Evolutionary conservation across 2,329 filamentous ascomycete genomes (phyloP), one percentile per base, ranked within the genome.

Genomic region (Ophioceras dolichostomum): DNA sequence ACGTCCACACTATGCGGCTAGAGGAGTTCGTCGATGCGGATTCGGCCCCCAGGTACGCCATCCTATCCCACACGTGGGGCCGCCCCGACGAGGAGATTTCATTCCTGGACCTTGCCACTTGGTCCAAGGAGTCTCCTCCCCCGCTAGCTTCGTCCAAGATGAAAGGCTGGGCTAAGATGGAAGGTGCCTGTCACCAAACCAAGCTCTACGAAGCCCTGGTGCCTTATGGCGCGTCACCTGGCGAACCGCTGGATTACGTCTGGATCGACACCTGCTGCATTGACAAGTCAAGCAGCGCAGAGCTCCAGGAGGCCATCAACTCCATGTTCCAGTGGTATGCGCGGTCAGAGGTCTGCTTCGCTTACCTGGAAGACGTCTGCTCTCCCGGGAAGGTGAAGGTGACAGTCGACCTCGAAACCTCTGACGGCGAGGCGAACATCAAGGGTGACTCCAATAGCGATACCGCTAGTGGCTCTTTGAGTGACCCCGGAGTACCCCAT

Each of bases 61-160:
- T 41, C 5, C 37, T 44, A 2, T 44, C 40, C 10, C 43, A 44
- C 29, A 39, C 37, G 1, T 42, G 41, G 39, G 39, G 39, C 10
- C 9, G 44, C 38, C 8, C 7, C 28, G 17, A 16, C n/a, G 16
- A 43, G 9, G 37, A 41, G 34, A 48, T 46, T 7, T 43, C 43
- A 14, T 26, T 32, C 19, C 28, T 13, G 8, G 27, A 39, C 21
- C n/a, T n/a, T n/a, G n/a, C n/a, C n/a, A n/a, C n/a, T n/a, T 35
- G 32, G 37, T 14, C 28, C n/a, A 35, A 26, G 8, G 32, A 35
- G 12, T 16, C 33, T 6, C 20, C 12, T 17, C 16, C 26, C n/a
- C 27, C 22, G 6, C 22, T 35, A 2, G 28, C 20, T 9, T n/a
- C 27, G 20, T 24, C 17, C 6, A n/a, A 18, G 19, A 5, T 7